Evolutionary conservation across 2,329 filamentous ascomycete genomes (phyloP).

Genomic region (Fusarium vanettenii): DNA sequence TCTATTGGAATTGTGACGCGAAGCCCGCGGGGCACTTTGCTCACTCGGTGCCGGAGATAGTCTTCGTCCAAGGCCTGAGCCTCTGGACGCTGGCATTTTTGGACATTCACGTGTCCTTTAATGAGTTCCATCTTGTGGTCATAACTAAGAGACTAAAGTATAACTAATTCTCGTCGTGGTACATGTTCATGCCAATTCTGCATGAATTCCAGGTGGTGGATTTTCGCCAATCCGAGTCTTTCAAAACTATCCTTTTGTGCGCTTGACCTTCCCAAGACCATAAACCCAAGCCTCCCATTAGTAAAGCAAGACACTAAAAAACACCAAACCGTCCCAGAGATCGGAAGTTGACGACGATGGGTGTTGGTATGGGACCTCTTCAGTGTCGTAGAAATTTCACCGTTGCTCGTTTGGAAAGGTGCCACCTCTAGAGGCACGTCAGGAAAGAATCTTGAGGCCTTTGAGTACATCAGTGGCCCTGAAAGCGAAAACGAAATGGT

Average conservation of each 20-base stretch:
- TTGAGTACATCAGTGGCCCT: background rate
- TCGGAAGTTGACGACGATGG: background rate
- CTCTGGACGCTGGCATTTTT: background rate
- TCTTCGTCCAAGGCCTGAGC: background rate
- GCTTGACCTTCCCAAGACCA: background rate
- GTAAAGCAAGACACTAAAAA: background rate
- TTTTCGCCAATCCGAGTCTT: background rate
- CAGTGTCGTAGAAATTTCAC: background rate
- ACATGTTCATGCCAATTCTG: background rate
- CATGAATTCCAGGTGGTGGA: background rate
- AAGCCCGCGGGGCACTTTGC: background rate
- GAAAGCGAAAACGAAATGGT: too few species aligned
- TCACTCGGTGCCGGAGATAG: background rate
- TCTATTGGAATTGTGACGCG: background rate
- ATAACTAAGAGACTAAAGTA: background rate
- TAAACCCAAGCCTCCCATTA: background rate
- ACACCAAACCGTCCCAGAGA: background rate
- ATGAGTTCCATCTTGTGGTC: background rate
- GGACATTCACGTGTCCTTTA: too few species aligned
- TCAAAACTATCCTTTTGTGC: background rate
- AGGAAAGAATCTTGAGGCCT: background rate
- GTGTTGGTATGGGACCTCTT: background rate
- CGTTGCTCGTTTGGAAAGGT: background rate
- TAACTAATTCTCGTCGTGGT: background rate
- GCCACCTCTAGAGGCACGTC: background rate